Base-by-base conservation (phyloP, 495 filamentous ascomycete species). In the Penicillium antarcticum region DNA sequence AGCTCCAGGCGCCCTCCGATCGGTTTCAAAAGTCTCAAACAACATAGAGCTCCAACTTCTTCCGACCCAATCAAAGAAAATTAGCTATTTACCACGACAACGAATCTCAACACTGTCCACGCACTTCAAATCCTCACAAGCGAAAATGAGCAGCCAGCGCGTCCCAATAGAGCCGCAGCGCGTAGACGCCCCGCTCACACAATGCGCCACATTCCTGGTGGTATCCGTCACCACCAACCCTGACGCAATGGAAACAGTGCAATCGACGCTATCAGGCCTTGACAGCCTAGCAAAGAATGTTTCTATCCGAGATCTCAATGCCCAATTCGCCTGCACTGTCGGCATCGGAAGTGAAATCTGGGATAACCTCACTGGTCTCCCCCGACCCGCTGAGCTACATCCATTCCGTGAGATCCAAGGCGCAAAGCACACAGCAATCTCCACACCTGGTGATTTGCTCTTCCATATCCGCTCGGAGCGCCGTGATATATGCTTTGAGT, bases 401-500 rank as follows among this genome's bases (percentile, higher is more conserved):
- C 73, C 79, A 2, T 83, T 83, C 57, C 63, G 44, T 7, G 65
- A 65, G 18, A 53, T 83, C 11, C 61, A 71, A 31, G 80, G 80
- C 36, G 50, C 46, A 3, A 67, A 59, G 24, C 76, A 77, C 45
- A 74, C 72, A 2, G 76, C 78, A 1, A 52, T 76, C 26, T 77
- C 78, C 0, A 81, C 79, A 2, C 76, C 78, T 0, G 79, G 79
- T 0, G 79, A 83, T 47, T 49, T 82, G 5, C 68, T 83, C 4
- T 80, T 83, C 56, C 80, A 82, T 57, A 82, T 83, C 53, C 76
- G 78, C 45, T 63, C 78, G 0, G 79, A 81, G 52, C 73, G 80
- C 1, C 71, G 75, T n/a, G 79, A 83, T 50, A 58, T 83, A 18
- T 77, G 74, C 57, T 82, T 81, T 42, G 79, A 83, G 55, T 79